Evolutionary conservation across 1,284 basidiomycete species (phyloP), one percentile per base, ranked within the genome.

Genomic region (Malassezia nana): DNA sequence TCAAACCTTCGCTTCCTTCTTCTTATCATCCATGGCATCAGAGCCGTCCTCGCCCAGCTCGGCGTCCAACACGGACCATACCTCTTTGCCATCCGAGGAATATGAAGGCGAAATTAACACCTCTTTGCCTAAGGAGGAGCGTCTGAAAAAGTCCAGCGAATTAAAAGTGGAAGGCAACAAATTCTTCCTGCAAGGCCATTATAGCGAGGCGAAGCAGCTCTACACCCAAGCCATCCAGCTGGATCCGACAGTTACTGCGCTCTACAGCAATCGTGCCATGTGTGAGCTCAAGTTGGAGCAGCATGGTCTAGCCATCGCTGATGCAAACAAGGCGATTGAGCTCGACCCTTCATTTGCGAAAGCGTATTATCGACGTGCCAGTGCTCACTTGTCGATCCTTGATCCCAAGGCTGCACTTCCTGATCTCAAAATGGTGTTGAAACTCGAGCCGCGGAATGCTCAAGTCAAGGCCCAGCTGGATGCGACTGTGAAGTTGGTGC

Each of bases 321-420:
- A 73, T 47, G 69, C 71, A 9, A 60, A 81, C 57, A 85, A 84
- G 69, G 94, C 92, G 6, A 86, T 98, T 57, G 79, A 85, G 61
- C 77, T 96, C 60, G 89, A 98, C 76, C 82, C 87, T 1, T 84
- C 83, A 65, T 95, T 94, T 74, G 84, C 84, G 53, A 98, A 98
- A 75, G 89, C 88, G 0, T 89, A 86, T 72, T 90, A 86, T 70
- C 87, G 90, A 58, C 85, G 94, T 46, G 92, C 88, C 45, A 85
- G 86, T 64, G 94, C 90, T 60, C 83, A 92, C 67, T 80, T 99
- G 55, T 86, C 92, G 69, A 87, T 89, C 49, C 77, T 95, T 55
- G 63, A 73, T 16, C 69, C 67, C 22, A 69, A 70, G 49, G 47
- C 60, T 8, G 70, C 70, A 4, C 48, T 73, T 5, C 65, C 67